Evolutionary conservation across 805 yeast genomes (phyloP).

Genomic region (Spathaspora girioi): DNA sequence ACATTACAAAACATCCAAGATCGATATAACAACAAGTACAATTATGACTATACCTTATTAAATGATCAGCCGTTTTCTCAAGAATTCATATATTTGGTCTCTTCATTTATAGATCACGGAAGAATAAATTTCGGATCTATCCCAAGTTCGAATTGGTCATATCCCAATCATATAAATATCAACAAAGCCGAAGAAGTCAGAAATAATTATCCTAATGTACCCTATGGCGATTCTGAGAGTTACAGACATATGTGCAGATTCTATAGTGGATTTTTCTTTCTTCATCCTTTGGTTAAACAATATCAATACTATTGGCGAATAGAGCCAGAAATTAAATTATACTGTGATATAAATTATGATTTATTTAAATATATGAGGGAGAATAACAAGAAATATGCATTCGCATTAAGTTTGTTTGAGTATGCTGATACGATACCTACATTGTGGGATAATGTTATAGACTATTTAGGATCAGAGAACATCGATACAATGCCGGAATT

Average conservation of each 20-base stretch:
- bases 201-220: not conserved
- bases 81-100: slow-evolving; percentile 49
- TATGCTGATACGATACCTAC: slow-evolving; percentile 57
- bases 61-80: slow-evolving; percentile 64
- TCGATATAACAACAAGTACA: slow-evolving; percentile 57
- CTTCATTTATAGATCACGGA: slow-evolving; percentile 52
- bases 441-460: slow-evolving; percentile 55
- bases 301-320: slow-evolving; percentile 76
- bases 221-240: slow-evolving; percentile 56
- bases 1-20: slow-evolving; percentile 63
- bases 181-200: slow-evolving; percentile 15
- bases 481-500: not conserved
- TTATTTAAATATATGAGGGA: slow-evolving; percentile 57
- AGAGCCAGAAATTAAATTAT: slow-evolving; percentile 62
- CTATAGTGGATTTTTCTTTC: slow-evolving; percentile 55
- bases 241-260: slow-evolving; percentile 69
- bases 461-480: slow-evolving; percentile 34
- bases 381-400: slow-evolving; percentile 60
- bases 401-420: slow-evolving; percentile 64
- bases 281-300: slow-evolving; percentile 52
- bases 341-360: slow-evolving; percentile 62
- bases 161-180: slow-evolving; percentile 61
- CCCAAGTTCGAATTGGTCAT: slow-evolving; percentile 62
- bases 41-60: slow-evolving; percentile 78
- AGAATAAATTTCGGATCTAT: slow-evolving; percentile 59